These are phyloP conservation scores for Lineolata rhizophorae DNA, from an alignment of 495 filamentous ascomycete species.

Conservation along the genomic window DNA sequence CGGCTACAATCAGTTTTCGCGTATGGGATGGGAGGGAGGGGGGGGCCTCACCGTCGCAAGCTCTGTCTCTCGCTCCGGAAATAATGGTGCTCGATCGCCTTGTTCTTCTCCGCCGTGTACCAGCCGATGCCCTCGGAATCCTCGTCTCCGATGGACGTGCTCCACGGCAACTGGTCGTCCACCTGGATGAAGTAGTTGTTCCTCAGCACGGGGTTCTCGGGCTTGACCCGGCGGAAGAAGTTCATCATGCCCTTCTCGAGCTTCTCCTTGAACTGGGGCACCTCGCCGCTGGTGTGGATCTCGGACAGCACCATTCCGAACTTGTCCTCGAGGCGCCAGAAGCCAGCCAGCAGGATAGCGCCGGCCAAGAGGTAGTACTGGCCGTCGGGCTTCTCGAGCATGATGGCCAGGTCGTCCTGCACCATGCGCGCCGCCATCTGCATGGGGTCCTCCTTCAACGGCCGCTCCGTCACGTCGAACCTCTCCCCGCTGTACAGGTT, in stretches of 20 bases:
- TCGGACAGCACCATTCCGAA: constrained; percentile 64
- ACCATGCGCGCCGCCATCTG: constrained; percentile 42
- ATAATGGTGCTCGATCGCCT: constrained; percentile 49
- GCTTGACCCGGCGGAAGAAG: constrained; percentile 18
- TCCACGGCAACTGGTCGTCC: constrained; percentile 26
- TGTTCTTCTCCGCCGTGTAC: constrained; percentile 58
- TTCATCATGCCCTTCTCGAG: constrained; percentile 38
- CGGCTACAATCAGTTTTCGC: background rate
- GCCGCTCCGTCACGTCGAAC: constrained; percentile 45
- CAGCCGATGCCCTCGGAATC: constrained; percentile 43
- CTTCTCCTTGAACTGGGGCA: constrained; percentile 57
- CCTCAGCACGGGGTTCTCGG: constrained; percentile 17
- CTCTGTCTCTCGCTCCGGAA: constrained; percentile 68
- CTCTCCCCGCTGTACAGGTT: constrained; percentile 52
- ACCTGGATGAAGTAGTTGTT: constrained; percentile 24
- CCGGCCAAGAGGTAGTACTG: constrained; percentile 75
- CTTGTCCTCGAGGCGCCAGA: constrained; percentile 75
- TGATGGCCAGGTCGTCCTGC: constrained; percentile 74
- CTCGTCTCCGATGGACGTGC: constrained; percentile 51
- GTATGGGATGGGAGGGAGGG: background rate
- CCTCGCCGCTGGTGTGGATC: constrained; percentile 66
- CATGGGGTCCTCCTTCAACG: constrained; percentile 67
- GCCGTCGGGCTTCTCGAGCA: constrained; percentile 60
- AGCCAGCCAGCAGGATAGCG: constrained; percentile 58
- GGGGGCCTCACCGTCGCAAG: constrained; percentile 29